These are phyloP conservation scores for Microsporum ferrugineum DNA, from an alignment of 2,329 filamentous ascomycete species.

Conservation along the genomic window DNA sequence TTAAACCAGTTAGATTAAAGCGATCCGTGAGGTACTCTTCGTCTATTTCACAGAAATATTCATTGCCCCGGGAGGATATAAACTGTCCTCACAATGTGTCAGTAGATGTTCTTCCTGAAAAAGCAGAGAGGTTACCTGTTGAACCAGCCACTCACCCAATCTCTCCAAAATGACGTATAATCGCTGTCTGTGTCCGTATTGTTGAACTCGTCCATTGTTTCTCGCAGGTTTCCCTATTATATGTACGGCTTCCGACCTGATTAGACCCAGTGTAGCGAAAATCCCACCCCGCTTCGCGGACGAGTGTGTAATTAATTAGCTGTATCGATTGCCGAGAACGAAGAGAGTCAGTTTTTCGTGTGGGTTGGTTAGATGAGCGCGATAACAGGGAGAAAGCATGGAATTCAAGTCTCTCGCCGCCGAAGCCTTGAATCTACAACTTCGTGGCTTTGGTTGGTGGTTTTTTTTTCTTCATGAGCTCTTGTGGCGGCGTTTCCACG, in stretches of 20 bases:
- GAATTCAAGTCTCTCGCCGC: background rate
- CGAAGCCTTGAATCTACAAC: background rate
- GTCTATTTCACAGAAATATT: conserved; percentile 99
- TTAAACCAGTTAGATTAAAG: conserved; percentile 94
- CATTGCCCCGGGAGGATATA: conserved; percentile 92
- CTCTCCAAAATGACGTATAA: conserved; percentile 98
- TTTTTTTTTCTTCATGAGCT: background rate
- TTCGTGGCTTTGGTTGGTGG: background rate
- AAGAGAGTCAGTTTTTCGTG: background rate
- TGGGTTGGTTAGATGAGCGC: background rate
- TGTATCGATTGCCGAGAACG: background rate
- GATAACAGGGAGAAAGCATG: background rate
- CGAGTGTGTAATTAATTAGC: background rate
- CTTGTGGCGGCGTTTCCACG: background rate
- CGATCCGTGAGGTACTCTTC: conserved; percentile 97
- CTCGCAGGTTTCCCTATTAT: background rate
- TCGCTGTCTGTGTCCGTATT: conserved; percentile 90
- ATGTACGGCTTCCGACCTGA: too few species aligned
- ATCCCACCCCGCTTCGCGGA: background rate
- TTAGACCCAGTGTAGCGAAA: background rate
- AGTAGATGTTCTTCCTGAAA: background rate
- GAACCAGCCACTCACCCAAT: conserved; percentile 63
- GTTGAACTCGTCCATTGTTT: conserved; percentile 83
- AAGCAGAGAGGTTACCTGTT: background rate
- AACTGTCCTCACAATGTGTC: conserved; percentile 50